These are phyloP conservation scores for Curvularia sp. DNA, from an alignment of 2,329 filamentous ascomycete genomes.

Conservation along the genomic window DNA sequence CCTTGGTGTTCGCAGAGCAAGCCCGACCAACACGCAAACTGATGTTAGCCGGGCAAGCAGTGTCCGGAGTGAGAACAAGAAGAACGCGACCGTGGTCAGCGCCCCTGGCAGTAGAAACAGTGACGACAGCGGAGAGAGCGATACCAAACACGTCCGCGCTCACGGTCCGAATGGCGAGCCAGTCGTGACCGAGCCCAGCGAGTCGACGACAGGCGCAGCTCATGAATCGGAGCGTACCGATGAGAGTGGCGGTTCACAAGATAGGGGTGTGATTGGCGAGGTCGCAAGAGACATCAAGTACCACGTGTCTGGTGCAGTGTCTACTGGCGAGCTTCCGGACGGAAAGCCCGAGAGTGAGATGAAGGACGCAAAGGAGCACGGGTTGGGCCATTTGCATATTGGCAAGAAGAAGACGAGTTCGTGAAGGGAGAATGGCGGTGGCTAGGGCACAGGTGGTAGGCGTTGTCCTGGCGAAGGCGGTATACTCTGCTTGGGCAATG, in stretches of 20 bases:
- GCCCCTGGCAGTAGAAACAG: conserved; percentile 37
- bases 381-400: conserved; percentile 40
- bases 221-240: conserved; percentile 10
- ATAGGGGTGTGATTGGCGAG: conserved; percentile 24
- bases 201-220: conserved; percentile 16
- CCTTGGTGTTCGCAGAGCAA: conserved; percentile 71
- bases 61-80: conserved; percentile 56
- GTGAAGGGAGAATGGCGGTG: conserved; percentile 4
- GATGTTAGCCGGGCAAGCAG: conserved; percentile 77
- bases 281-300: conserved; percentile 40
- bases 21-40: conserved; percentile 63
- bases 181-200: conserved; percentile 38
- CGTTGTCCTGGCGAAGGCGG: conserved; percentile 59
- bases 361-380: conserved; percentile 45
- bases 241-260: conserved; percentile 28
- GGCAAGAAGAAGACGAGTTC: conserved; percentile 32
- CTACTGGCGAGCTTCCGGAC: conserved; percentile 53
- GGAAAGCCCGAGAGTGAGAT: conserved; percentile 52
- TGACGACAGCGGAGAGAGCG: conserved; percentile 45
- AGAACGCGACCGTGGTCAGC: conserved; percentile 34
- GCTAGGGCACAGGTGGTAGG: too few relatives aligned
- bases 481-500: too few relatives aligned
- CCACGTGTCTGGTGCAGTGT: conserved; percentile 39
- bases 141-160: conserved; percentile 51
- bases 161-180: conserved; percentile 48